phyloP scores from a whole-genome alignment of 2,329 filamentous ascomycete species.

The Huntiella savannae region DNA sequence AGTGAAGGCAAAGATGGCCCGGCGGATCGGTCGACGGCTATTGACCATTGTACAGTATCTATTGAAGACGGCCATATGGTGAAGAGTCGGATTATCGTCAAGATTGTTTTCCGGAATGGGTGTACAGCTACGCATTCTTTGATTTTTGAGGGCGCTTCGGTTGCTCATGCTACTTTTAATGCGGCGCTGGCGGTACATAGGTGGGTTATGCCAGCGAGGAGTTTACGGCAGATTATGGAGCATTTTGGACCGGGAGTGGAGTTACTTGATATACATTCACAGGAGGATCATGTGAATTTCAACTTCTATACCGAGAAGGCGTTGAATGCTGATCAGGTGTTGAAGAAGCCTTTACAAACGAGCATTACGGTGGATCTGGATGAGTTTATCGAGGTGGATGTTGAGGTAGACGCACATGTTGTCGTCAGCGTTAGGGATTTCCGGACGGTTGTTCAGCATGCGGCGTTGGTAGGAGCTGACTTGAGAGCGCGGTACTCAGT shows the following conservation, averaged over 20 bases:
- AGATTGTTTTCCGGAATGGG: slow-evolving; percentile 55
- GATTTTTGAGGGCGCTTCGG: slow-evolving; percentile 54
- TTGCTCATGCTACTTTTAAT: slow-evolving; percentile 60
- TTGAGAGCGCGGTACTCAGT: slow-evolving; percentile 51
- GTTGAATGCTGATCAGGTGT: slow-evolving; percentile 46
- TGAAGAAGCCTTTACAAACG: slow-evolving; percentile 65
- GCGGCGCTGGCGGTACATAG: slow-evolving; percentile 43
- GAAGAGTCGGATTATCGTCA: slow-evolving; percentile 56
- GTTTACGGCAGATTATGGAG: slow-evolving; percentile 56
- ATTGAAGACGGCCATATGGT: slow-evolving; percentile 52
- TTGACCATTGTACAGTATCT: slow-evolving; percentile 56
- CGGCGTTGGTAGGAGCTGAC: slow-evolving; percentile 46
- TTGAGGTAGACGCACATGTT: slow-evolving; percentile 59
- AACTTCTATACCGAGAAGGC: slow-evolving; percentile 70
- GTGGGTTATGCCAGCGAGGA: slow-evolving; percentile 54
- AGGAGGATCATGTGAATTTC: slow-evolving; percentile 55
- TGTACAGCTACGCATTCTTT: slow-evolving; percentile 61
- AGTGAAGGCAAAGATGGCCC: slow-evolving; percentile 34
- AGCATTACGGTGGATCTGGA: slow-evolving; percentile 58
- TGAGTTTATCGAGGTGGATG: slow-evolving; percentile 57
- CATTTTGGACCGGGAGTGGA: slow-evolving; percentile 68
- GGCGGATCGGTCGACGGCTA: slow-evolving; percentile 38
- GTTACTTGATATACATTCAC: slow-evolving; percentile 59
- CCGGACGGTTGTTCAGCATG: slow-evolving; percentile 58
- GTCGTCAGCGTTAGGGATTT: slow-evolving; percentile 72